Evolutionary conservation across 805 yeast species (phyloP).

Genomic region (Lipomyces orientalis): DNA sequence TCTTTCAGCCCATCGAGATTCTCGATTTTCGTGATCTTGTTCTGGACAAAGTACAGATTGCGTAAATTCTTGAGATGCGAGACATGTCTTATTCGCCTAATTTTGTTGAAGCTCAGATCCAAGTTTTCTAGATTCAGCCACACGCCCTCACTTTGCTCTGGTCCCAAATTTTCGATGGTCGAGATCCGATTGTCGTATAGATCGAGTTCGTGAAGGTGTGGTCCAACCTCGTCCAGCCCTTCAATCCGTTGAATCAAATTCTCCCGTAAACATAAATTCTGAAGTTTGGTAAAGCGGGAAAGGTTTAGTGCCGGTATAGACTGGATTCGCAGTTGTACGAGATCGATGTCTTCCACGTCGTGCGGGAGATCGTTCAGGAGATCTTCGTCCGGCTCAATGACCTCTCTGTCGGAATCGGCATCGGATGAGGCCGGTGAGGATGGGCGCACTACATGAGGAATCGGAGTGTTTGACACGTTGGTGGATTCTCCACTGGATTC

Average conservation of each 20-base stretch:
- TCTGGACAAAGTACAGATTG: conserved; percentile 85
- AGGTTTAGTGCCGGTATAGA: conserved; percentile 57
- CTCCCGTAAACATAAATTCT: conserved; percentile 75
- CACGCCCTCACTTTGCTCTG: conserved; percentile 17
- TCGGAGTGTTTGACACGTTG: neutral
- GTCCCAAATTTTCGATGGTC: conserved; percentile 67
- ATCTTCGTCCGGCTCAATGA: conserved; percentile 64
- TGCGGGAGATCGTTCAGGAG: conserved; percentile 54
- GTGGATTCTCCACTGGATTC: neutral
- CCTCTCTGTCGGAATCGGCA: conserved; percentile 41
- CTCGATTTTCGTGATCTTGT: conserved; percentile 75
- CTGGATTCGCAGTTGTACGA: conserved; percentile 62
- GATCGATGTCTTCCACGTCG: conserved; percentile 59
- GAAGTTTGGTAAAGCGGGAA: conserved; percentile 61
- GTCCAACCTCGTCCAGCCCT: conserved; percentile 66
- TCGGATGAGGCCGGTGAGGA: conserved; percentile 6
- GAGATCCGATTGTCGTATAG: conserved; percentile 89
- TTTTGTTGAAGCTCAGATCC: conserved; percentile 89
- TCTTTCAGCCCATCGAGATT: conserved; percentile 62
- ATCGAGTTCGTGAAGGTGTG: conserved; percentile 75
- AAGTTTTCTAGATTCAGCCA: conserved; percentile 50
- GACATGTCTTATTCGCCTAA: conserved; percentile 81
- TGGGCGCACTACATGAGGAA: neutral
- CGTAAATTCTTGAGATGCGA: conserved; percentile 65
- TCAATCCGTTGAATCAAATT: conserved; percentile 77